phyloP scores from a whole-genome alignment of 75 land plant species.

The Sequoiadendron giganteum region DNA sequence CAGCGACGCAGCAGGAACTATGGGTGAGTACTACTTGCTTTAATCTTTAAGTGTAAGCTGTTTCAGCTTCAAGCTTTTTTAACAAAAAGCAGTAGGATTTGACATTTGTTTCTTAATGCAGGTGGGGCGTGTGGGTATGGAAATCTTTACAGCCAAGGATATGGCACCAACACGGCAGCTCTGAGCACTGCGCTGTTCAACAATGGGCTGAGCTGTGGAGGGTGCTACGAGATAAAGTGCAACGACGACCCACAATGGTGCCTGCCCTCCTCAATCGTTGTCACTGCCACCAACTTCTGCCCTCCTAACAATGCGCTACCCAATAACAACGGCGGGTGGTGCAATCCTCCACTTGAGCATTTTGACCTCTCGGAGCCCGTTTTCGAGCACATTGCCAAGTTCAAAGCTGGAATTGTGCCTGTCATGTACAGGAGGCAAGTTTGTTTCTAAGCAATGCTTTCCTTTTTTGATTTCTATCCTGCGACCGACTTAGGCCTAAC shows the following conservation, averaged over 20 bases:
- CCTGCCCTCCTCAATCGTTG: not conserved
- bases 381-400: slow-evolving; percentile 11
- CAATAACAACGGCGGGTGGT: not conserved
- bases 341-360: not conserved
- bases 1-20: no score
- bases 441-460: no score
- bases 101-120: not conserved
- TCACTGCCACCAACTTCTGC: slow-evolving; percentile 9
- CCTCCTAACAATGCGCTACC: not conserved
- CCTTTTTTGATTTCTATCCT: no score
- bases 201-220: not conserved
- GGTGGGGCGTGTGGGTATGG: not conserved
- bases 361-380: slow-evolving; percentile 24
- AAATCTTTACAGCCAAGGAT: not conserved
- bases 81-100: no score
- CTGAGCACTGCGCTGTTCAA: not conserved
- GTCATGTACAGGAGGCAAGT: not conserved
- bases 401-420: not conserved
- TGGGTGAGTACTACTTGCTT: no score
- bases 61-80: no score
- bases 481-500: no score
- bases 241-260: not conserved
- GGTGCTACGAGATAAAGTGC: not conserved
- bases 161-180: not conserved
- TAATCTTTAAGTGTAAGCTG: no score